Percentiles rank a stretch among this genome's conserved stretches.
phyloP scores from a whole-genome alignment of 768 basidiomycete species.

The Hortiboletus flavorubellus region DNA sequence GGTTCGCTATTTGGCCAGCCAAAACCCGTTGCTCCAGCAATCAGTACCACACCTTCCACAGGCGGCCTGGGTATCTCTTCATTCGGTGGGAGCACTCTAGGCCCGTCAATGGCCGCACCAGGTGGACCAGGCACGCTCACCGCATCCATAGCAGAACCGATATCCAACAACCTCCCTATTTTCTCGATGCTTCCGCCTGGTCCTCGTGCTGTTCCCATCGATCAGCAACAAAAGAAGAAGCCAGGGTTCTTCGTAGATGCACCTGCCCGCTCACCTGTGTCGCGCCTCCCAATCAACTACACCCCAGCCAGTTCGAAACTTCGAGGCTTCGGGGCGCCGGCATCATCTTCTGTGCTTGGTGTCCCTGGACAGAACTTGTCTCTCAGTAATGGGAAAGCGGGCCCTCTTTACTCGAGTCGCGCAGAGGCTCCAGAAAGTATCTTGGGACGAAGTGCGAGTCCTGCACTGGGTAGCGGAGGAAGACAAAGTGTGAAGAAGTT shows the following conservation, averaged over 20 bases:
- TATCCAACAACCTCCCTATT: conserved; percentile 66
- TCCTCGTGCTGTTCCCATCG: conserved; percentile 59
- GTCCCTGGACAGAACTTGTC: conserved; percentile 35
- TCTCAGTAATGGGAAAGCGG: conserved; percentile 53
- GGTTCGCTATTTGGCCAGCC: conserved; percentile 46
- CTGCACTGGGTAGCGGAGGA: conserved; percentile 63
- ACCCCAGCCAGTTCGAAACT: conserved; percentile 61
- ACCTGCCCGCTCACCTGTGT: conserved; percentile 67
- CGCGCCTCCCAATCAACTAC: conserved; percentile 62
- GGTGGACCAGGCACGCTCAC: conserved; percentile 61
- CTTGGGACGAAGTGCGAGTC: conserved; percentile 52
- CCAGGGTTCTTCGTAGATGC: conserved; percentile 73
- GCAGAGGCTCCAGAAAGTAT: conserved; percentile 60
- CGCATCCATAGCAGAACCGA: conserved; percentile 86
- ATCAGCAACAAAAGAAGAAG: conserved; percentile 70
- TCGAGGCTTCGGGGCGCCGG: conserved; percentile 59
- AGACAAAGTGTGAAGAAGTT: conserved; percentile 91
- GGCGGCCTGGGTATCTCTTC: conserved; percentile 36
- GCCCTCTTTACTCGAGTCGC: conserved; percentile 52
- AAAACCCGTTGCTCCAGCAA: conserved; percentile 48
- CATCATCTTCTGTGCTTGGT: conserved; percentile 36
- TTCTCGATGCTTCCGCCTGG: conserved; percentile 74
- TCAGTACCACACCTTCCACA: conserved; percentile 43
- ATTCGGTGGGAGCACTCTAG: conserved; percentile 39
- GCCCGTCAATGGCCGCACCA: conserved; percentile 39